Base-by-base conservation (phyloP, 345 rosid genomes). In the Murraya paniculata region DNA sequence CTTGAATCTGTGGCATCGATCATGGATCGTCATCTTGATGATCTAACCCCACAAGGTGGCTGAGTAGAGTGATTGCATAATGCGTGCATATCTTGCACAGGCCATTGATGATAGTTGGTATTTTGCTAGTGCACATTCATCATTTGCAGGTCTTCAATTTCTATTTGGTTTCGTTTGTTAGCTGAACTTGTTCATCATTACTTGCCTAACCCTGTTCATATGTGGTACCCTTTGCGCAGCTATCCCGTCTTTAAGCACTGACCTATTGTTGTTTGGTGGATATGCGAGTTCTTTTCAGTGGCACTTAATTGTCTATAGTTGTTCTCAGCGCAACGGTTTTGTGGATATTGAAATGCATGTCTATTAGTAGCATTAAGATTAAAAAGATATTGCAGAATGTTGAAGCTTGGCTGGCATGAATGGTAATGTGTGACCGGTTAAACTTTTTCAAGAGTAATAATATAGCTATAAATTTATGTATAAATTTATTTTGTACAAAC, bases 11-110 rank as follows among this genome's bases (percentile, higher is more conserved):
- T 92, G 58, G 81, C 90, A 74, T n/a, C 57, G 33, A 83, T 92
- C 82, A 88, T 94, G 92, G 94, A 90, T 76, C 76, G 60, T 16
- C 69, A 30, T 53, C 91, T 91, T 24, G 86, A 90, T 58, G 77
- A 83, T 56, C 77, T 85, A 33, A 28, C 83, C 18, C 22, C 28
- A 14, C 76, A 62, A 79, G 73, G 60, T 56, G 22, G 1, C 5
- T 9, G 25, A 41, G 50, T 74, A 16, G 45, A 41, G 50, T 74
- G 39, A 80, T 27, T 65, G 6, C 36, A 6, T 64, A 81, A 76
- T 7, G 2, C 7, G 6, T 53, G 57, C 22, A 18, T 18, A 45
- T 45, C 50, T 45, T 45, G 50, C 50, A 45, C 18, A 11, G 50
- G 50, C 50, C 50, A 45, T 45, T 45, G 57, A 53, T 6, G 57